Conservation (phyloP, 2,329 filamentous ascomycete species). For the Penicillium brevicompactum region DNA sequence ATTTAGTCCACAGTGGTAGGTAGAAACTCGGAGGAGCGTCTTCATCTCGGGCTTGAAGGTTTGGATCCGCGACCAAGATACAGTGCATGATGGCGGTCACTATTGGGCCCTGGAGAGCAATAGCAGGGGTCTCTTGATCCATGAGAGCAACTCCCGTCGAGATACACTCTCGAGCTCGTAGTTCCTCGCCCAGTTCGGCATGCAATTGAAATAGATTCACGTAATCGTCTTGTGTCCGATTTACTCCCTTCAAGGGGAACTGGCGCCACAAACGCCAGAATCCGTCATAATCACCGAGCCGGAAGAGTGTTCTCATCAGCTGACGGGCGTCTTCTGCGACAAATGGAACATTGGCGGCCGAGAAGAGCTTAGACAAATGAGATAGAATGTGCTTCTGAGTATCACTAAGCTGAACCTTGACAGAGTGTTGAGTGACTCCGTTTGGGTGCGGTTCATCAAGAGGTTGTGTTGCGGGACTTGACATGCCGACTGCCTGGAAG, state of each 20-base stretch:
- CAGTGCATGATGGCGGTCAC: conserved; percentile 56
- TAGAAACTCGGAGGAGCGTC: conserved; percentile 19
- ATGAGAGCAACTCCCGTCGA: conserved; percentile 62
- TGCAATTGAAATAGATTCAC: conserved; percentile 55
- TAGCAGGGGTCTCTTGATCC: conserved; percentile 54
- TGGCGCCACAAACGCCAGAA: conserved; percentile 66
- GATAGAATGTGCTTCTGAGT: conserved; percentile 19
- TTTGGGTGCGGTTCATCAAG: conserved; percentile 38
- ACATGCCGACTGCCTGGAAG: conserved; percentile 42
- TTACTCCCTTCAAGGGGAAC: conserved; percentile 52
- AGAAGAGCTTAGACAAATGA: conserved; percentile 33
- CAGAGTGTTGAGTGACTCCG: conserved; percentile 7
- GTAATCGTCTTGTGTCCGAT: conserved; percentile 60
- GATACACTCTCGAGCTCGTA: conserved; percentile 51
- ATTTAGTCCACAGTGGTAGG: conserved; percentile 26
- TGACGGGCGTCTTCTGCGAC: conserved; percentile 29
- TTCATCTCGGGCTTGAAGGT: conserved; percentile 41
- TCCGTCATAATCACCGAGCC: conserved; percentile 53
- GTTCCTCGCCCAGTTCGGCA: conserved; percentile 47
- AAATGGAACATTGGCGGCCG: conserved; percentile 31
- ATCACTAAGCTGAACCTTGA: conserved; percentile 7
- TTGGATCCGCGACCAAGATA: conserved; percentile 57
- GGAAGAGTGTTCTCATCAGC: conserved; percentile 39
- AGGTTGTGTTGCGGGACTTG: conserved; percentile 28
- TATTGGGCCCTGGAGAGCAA: conserved; percentile 50